Evolutionary conservation across 805 yeast genomes (phyloP).

Genomic region (Ogataea methanolica): DNA sequence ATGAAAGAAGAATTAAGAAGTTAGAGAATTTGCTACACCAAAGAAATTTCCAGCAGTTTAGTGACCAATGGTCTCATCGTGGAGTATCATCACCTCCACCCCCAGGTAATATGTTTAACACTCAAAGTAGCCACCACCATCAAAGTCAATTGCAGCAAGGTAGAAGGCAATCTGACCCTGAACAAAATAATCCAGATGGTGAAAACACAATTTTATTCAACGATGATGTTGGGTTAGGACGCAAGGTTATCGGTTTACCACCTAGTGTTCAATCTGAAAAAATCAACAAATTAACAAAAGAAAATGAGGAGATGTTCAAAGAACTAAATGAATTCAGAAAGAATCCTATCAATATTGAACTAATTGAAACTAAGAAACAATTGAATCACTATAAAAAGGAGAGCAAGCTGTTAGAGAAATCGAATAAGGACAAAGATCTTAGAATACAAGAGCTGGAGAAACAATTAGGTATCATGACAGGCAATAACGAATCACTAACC

Average conservation of each 20-base stretch:
- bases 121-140: neutral
- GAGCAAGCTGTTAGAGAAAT: constrained; percentile 10
- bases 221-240: constrained; percentile 16
- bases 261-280: constrained; percentile 26
- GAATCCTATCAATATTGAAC: constrained; percentile 10
- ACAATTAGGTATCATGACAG: constrained; percentile 3
- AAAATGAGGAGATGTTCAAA: constrained; percentile 17
- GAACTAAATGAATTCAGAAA: constrained; percentile 13
- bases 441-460: constrained; percentile 9
- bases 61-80: constrained; percentile 30
- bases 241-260: constrained; percentile 23
- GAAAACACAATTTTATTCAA: constrained; percentile 17
- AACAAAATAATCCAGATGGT: neutral
- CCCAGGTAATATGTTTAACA: neutral
- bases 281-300: constrained; percentile 17
- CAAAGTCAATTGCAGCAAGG: constrained; percentile 2
- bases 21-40: constrained; percentile 76
- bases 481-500: constrained; percentile 6
- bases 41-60: constrained; percentile 54
- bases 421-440: constrained; percentile 12
- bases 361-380: constrained; percentile 11
- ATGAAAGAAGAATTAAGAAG: constrained; percentile 67
- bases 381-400: constrained; percentile 15
- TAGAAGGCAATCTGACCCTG: constrained; percentile 8
- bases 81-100: constrained; percentile 1